Evolutionary conservation across 805 yeast species (phyloP).

Genomic region (Candida germanica): DNA sequence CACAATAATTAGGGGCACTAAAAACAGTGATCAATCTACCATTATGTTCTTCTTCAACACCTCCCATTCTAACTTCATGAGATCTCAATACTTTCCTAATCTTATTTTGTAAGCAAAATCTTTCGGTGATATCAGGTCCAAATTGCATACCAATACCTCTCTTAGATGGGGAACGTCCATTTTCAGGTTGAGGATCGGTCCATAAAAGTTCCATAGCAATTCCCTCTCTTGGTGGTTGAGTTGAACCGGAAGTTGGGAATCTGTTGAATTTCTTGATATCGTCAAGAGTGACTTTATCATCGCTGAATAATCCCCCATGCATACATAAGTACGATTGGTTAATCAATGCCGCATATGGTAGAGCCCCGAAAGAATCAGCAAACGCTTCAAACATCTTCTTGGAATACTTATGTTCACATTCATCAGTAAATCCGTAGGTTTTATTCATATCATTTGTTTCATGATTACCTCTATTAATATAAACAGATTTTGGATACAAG

Average conservation of each 20-base stretch:
- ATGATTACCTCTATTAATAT: conserved; percentile 91
- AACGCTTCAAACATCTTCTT: conserved; percentile 78
- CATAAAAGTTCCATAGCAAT: conserved; percentile 94
- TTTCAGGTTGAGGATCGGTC: conserved; percentile 87
- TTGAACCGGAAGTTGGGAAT: conserved; percentile 46
- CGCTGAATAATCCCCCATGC: conserved; percentile 94
- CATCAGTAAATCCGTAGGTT: conserved; percentile 95
- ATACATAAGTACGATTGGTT: conserved; percentile 78
- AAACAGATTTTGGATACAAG: conserved; percentile 65
- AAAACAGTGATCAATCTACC: conserved; percentile 90
- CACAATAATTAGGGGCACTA: conserved; percentile 98
- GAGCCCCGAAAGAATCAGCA: conserved; percentile 76
- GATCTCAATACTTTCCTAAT: conserved; percentile 83
- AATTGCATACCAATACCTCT: conserved; percentile 96
- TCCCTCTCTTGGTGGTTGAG: conserved; percentile 89
- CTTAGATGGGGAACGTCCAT: conserved; percentile 84
- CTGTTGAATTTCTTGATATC: conserved; percentile 74
- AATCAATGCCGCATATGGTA: conserved; percentile 83
- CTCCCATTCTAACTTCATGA: conserved; percentile 92
- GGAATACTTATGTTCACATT: conserved; percentile 86
- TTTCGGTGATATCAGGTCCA: conserved; percentile 90
- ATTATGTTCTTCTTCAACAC: conserved; percentile 83
- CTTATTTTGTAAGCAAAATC: conserved; percentile 69
- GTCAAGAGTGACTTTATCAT: conserved; percentile 64
- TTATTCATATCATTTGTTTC: conserved; percentile 97